phyloP scores from a whole-genome alignment of 2,329 filamentous ascomycete species.

The Lasiodiplodia gonubiensis region DNA sequence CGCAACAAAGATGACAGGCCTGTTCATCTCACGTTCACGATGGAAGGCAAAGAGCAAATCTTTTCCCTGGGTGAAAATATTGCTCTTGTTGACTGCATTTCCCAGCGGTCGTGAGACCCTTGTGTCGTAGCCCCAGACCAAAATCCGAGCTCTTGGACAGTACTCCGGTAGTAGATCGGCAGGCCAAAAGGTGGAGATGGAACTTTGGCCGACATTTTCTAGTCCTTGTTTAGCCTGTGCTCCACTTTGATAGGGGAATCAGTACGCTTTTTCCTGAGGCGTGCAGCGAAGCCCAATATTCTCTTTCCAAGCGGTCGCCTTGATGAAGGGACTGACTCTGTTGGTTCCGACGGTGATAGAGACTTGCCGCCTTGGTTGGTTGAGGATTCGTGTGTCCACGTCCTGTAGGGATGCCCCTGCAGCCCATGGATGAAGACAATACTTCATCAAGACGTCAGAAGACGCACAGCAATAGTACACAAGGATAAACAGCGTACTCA shows the following conservation, averaged over 20 bases:
- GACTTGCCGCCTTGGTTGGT: fast-evolving
- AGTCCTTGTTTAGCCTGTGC: too few species aligned
- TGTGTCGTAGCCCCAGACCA: neutral
- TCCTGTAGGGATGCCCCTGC: neutral
- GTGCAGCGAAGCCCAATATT: neutral
- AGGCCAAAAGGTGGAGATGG: neutral
- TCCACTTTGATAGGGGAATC: too few species aligned
- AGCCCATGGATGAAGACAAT: neutral
- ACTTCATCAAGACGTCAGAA: neutral
- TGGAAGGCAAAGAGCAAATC: neutral
- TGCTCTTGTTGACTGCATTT: neutral
- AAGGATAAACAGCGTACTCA: too few species aligned
- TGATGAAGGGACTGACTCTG: too few species aligned
- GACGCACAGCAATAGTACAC: too few species aligned
- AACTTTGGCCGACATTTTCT: too few species aligned
- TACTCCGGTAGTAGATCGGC: neutral
- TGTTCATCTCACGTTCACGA: neutral
- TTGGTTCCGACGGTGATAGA: too few species aligned
- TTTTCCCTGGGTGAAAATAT: neutral
- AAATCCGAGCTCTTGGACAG: neutral
- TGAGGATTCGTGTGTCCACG: neutral
- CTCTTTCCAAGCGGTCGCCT: neutral
- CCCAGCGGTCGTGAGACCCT: neutral
- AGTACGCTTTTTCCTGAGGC: neutral
- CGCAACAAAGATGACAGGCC: neutral